Base-by-base conservation (phyloP, 306 rosid genomes). In the Castanospermum australe region DNA sequence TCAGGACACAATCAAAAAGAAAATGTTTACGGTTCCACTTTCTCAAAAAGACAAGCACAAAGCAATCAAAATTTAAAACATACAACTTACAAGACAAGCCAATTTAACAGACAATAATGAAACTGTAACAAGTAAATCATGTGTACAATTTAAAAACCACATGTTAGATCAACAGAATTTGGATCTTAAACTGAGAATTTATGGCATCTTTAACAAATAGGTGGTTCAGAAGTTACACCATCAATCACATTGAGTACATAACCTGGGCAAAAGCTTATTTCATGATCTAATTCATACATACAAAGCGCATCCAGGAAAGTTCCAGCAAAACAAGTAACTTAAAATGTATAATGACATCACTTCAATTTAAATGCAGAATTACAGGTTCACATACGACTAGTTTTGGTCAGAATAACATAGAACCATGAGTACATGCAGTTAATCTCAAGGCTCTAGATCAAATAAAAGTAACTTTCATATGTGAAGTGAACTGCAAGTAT, bases 31-130 rank as follows among this genome's bases (percentile, higher is more conserved):
- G 14, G 14, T 45, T 74, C 59, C 56, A 18, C 44, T 52, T 79
- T 47, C 55, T 71, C 21, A 25, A 62, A 70, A 30, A 25, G 41
- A 35, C 6, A 62, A 56, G 51, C 24, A 28, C 8, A 6, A 25
- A 51, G 44, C 32, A 50, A 30, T 32, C 20, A 12, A 45, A 73
- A n/a, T n/a, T n/a, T n/a, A n/a, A n/a, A n/a, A n/a, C n/a, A n/a
- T n/a, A n/a, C n/a, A n/a, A 68, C 69, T 61, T 44, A 69, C 30
- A 12, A 78, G 18, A 60, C 47, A 54, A 44, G 22, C n/a, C 77
- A 59, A 39, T 32, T n/a, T n/a, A n/a, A n/a, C 47, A 67, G 64
- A 63, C 13, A 78, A 44, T n/a, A 72, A 54, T 10, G 22, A 54
- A 45, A 45, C 38, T 64, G 28, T 56, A 42, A 80, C 52, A 71